These are phyloP conservation scores for Saccharomyces hybrid DNA, from an alignment of 1,139 yeast species.

Conservation along the genomic window DNA sequence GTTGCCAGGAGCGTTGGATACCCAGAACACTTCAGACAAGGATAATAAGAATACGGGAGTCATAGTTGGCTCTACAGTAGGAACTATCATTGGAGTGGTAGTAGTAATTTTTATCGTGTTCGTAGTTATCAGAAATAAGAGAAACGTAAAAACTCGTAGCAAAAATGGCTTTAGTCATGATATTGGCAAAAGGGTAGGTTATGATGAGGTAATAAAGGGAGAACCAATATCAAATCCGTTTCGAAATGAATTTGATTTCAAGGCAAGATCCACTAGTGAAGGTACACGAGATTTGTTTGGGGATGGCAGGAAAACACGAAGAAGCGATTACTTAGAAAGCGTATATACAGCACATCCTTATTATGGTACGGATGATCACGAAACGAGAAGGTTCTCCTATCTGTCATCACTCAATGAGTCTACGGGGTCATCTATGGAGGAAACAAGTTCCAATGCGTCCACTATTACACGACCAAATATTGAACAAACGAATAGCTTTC, in stretches of 20 bases:
- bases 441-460: background rate
- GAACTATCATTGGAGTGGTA: background rate
- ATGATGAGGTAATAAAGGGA: background rate
- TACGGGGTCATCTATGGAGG: background rate
- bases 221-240: slow-evolving; percentile 7
- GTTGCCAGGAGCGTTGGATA: slow-evolving; percentile 7
- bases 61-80: slow-evolving; percentile 7
- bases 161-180: slow-evolving; percentile 1
- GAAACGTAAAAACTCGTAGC: background rate
- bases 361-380: background rate
- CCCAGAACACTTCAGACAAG: background rate
- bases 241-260: slow-evolving; percentile 7
- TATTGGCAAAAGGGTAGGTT: slow-evolving; percentile 1
- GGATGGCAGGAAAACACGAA: background rate
- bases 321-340: background rate
- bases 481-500: background rate
- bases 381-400: background rate
- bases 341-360: background rate
- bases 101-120: slow-evolving; percentile 4
- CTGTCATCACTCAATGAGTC: background rate
- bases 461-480: background rate
- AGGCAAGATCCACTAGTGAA: slow-evolving; percentile 1
- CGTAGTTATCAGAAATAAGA: background rate
- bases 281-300: background rate
- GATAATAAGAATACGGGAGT: slow-evolving; percentile 5